phyloP scores from a whole-genome alignment of 2,329 filamentous ascomycete genomes.

The Fusarium cyanostomum region DNA sequence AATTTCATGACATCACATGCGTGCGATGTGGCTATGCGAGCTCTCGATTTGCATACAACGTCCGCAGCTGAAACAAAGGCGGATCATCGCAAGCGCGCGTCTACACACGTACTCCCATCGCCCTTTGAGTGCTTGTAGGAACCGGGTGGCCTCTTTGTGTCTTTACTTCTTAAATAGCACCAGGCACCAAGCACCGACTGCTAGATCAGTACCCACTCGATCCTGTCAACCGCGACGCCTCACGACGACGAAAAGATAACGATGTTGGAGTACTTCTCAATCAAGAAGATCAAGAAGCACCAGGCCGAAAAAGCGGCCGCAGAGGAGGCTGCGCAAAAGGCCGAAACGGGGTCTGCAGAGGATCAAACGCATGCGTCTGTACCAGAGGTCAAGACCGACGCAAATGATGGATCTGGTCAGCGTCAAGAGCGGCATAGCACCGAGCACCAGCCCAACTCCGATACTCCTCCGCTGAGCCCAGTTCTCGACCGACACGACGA shows the following conservation, averaged over 20 bases:
- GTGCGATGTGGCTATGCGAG: slow-evolving; percentile 47
- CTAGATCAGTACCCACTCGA: not conserved
- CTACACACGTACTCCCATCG: slow-evolving; percentile 27
- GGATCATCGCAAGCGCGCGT: slow-evolving; percentile 40
- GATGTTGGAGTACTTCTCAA: slow-evolving; percentile 72
- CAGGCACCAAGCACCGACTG: slow-evolving; percentile 1
- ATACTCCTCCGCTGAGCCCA: slow-evolving; percentile 47
- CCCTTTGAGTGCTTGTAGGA: slow-evolving; percentile 1
- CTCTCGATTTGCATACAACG: slow-evolving; percentile 20
- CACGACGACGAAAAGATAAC: slow-evolving; percentile 11
- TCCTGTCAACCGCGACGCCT: not conserved
- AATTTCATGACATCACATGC: slow-evolving; percentile 49
- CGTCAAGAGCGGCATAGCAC: slow-evolving; percentile 22
- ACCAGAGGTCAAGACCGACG: slow-evolving; percentile 24
- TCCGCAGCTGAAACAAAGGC: slow-evolving; percentile 35
- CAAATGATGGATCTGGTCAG: slow-evolving; percentile 20
- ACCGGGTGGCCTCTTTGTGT: slow-evolving; percentile 35
- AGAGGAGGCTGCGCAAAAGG: slow-evolving; percentile 34
- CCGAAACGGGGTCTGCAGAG: slow-evolving; percentile 20
- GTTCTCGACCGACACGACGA: slow-evolving; percentile 67
- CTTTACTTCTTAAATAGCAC: slow-evolving; percentile 19
- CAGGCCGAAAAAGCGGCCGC: slow-evolving; percentile 58
- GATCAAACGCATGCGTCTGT: slow-evolving; percentile 22
- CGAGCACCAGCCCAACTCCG: slow-evolving; percentile 43
- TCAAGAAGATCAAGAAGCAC: slow-evolving; percentile 71